Conservation (phyloP, 2,329 filamentous ascomycete species). For the Colletotrichum costaricense region DNA sequence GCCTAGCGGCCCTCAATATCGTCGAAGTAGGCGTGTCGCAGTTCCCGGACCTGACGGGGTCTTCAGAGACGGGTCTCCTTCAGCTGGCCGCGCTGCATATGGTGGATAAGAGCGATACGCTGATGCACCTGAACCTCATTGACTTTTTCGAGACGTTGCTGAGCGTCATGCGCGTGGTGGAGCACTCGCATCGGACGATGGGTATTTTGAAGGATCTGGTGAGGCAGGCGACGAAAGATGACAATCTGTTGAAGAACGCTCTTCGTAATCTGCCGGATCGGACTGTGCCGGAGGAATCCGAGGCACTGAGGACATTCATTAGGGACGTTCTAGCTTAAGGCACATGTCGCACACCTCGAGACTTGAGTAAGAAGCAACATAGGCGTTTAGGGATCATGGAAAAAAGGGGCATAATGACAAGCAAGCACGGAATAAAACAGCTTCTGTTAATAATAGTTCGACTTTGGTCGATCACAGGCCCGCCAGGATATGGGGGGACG, state of each 20-base stretch:
- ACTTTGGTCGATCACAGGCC: background rate
- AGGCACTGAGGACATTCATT: slow-evolving; percentile 58
- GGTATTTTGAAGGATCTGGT: slow-evolving; percentile 49
- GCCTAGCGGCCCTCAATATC: slow-evolving; percentile 60
- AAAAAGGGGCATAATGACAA: background rate
- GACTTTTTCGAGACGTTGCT: slow-evolving; percentile 65
- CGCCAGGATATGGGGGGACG: background rate
- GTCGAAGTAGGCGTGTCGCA: slow-evolving; percentile 50
- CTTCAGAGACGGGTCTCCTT: slow-evolving; percentile 53
- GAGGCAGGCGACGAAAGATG: slow-evolving; percentile 51
- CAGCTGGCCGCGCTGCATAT: slow-evolving; percentile 64
- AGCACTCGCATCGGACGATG: slow-evolving; percentile 42
- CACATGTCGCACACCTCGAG: background rate
- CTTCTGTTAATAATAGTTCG: background rate
- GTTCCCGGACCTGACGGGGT: slow-evolving; percentile 47
- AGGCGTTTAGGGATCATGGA: slow-evolving; percentile 9
- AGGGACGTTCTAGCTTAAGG: slow-evolving; percentile 49
- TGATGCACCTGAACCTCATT: slow-evolving; percentile 63
- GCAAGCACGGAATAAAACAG: background rate
- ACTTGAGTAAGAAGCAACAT: background rate
- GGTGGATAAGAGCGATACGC: slow-evolving; percentile 59
- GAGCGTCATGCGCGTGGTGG: slow-evolving; percentile 57
- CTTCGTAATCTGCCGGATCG: slow-evolving; percentile 58
- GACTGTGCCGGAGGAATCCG: slow-evolving; percentile 63
- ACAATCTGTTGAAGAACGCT: slow-evolving; percentile 51